A percentile compares a stretch with the other conserved stretches of the same genome.
These are phyloP conservation scores for Rhynchosporium agropyri DNA, from an alignment of 2,329 filamentous ascomycete species.

Conservation along the genomic window DNA sequence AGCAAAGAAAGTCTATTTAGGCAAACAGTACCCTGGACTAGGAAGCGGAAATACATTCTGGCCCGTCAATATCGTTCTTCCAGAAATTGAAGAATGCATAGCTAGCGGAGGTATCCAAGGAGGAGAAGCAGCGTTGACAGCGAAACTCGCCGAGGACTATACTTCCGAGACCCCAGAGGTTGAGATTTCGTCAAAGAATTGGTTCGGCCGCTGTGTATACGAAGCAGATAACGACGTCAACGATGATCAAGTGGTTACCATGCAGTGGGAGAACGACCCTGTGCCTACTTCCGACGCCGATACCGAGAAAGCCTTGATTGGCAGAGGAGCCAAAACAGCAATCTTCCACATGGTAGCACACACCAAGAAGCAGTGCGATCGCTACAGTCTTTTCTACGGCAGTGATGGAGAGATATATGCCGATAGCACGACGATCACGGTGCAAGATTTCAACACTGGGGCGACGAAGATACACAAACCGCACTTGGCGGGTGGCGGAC, in stretches of 20 bases:
- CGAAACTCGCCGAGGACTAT: slow-evolving; percentile 54
- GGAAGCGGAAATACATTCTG: slow-evolving; percentile 69
- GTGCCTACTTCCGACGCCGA: slow-evolving; percentile 36
- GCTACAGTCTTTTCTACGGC: slow-evolving; percentile 84
- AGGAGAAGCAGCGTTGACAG: slow-evolving; percentile 51
- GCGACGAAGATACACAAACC: slow-evolving; percentile 58
- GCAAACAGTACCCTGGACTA: slow-evolving; percentile 56
- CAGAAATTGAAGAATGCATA: slow-evolving; percentile 83
- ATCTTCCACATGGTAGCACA: slow-evolving; percentile 94
- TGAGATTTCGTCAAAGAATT: slow-evolving; percentile 58
- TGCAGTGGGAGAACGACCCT: slow-evolving; percentile 80
- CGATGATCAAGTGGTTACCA: slow-evolving; percentile 88
- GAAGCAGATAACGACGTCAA: slow-evolving; percentile 92
- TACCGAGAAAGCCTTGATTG: slow-evolving; percentile 33
- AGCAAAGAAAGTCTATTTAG: slow-evolving; percentile 69
- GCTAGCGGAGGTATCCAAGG: slow-evolving; percentile 48
- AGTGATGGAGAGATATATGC: slow-evolving; percentile 84
- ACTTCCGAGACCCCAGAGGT: slow-evolving; percentile 51
- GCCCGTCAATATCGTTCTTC: slow-evolving; percentile 88
- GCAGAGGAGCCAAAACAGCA: slow-evolving; percentile 76
- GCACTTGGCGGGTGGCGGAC: slow-evolving; percentile 60
- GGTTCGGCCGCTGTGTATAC: slow-evolving; percentile 96
- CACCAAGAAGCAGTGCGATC: slow-evolving; percentile 82
- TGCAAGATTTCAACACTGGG: slow-evolving; percentile 71
- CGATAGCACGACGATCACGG: slow-evolving; percentile 74